Percentiles rank a stretch among this genome's conserved stretches.
These are phyloP conservation scores for Allantophomopsis lycopodina DNA, from an alignment of 2,329 filamentous ascomycete species.

Conservation along the genomic window DNA sequence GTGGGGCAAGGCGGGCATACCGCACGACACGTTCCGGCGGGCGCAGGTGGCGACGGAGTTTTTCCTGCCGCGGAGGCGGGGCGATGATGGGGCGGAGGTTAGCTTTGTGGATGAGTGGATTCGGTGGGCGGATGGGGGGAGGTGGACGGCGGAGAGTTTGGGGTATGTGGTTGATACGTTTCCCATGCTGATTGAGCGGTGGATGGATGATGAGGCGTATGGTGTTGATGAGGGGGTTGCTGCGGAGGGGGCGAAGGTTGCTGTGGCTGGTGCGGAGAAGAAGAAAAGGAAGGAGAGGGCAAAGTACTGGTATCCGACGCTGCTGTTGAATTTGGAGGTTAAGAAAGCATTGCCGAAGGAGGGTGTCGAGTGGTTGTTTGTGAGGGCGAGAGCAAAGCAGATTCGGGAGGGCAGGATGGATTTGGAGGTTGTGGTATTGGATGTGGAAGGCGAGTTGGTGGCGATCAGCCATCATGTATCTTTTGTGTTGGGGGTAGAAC, in stretches of 20 bases:
- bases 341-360: constrained; percentile 56
- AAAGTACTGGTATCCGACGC: constrained; percentile 32
- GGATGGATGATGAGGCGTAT: constrained; percentile 16
- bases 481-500: constrained; percentile 45
- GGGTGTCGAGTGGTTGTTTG: constrained; percentile 61
- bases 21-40: background rate
- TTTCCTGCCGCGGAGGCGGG: constrained; percentile 23
- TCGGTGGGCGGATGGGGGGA: constrained; percentile 40
- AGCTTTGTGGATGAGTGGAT: constrained; percentile 49
- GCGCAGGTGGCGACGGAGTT: constrained; percentile 21
- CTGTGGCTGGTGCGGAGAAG: constrained; percentile 6
- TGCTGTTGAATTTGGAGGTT: constrained; percentile 62
- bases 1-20: constrained; percentile 20
- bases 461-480: constrained; percentile 56
- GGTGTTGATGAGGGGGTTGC: constrained; percentile 4
- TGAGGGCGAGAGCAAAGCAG: constrained; percentile 49
- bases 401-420: constrained; percentile 63
- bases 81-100: constrained; percentile 19
- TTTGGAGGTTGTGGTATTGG: constrained; percentile 54
- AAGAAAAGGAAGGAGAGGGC: constrained; percentile 9
- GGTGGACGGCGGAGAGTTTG: constrained; percentile 49
- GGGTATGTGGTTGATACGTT: constrained; percentile 58
- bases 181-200: constrained; percentile 47
- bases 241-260: constrained; percentile 2
- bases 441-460: constrained; percentile 49